Evolutionary conservation across 2,329 filamentous ascomycete genomes (phyloP).

Genomic region (Xylaria sp.): DNA sequence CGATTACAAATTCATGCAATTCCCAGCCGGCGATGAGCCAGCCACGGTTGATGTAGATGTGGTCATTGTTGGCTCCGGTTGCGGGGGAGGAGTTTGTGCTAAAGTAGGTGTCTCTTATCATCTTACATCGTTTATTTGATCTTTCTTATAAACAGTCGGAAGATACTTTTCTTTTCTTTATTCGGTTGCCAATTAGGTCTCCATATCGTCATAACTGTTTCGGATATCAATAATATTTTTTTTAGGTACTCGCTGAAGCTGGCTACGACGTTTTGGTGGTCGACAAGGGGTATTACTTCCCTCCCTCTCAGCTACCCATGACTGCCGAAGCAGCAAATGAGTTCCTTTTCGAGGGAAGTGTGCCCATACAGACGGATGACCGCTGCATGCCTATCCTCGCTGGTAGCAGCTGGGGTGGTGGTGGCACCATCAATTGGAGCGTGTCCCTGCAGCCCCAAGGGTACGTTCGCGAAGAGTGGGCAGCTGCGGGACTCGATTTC

Average conservation of each 20-base stretch:
- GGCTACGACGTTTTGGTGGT: conserved; percentile 68
- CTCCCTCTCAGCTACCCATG: conserved; percentile 73
- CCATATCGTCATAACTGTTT: too few relatives aligned
- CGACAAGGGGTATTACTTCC: conserved; percentile 75
- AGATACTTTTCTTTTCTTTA: too few relatives aligned
- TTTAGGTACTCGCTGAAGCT: conserved; percentile 61
- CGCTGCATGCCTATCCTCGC: conserved; percentile 64
- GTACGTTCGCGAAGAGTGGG: conserved; percentile 75
- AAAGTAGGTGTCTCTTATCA: conserved; percentile 58
- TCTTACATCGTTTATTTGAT: too few relatives aligned
- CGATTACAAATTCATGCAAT: conserved; percentile 70
- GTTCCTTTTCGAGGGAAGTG: conserved; percentile 70
- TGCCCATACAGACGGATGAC: conserved; percentile 59
- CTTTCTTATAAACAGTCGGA: too few relatives aligned
- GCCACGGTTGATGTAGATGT: conserved; percentile 79
- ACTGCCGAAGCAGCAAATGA: conserved; percentile 59
- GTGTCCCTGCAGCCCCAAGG: conserved; percentile 63
- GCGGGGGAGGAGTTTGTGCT: conserved; percentile 74
- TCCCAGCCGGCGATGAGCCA: conserved; percentile 55
- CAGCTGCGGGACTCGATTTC: conserved; percentile 66
- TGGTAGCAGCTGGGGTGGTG: conserved; percentile 75
- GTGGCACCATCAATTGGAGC: conserved; percentile 77
- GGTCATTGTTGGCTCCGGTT: conserved; percentile 76
- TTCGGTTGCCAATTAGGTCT: too few relatives aligned
- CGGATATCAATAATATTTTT: too few relatives aligned